Evolutionary conservation across 176 grass and related monocot species (phyloP), one percentile per base, ranked within the genome.

Genomic region (Aegilops speltoides): DNA sequence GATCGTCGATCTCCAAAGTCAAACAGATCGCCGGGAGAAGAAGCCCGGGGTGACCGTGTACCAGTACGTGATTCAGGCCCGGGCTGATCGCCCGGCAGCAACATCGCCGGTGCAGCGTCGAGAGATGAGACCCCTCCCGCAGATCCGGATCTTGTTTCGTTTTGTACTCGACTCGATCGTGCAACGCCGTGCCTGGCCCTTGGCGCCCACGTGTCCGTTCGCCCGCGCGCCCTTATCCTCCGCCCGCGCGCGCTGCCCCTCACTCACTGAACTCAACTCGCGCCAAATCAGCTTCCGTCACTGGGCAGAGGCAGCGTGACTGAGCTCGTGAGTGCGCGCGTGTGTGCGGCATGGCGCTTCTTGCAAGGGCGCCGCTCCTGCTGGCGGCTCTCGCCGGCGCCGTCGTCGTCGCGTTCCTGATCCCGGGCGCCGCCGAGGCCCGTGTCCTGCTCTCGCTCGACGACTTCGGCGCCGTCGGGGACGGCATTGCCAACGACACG

Each of bases 381-480:
- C 63, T 90, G n/a, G 64, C 60, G 8, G 75, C 64, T 10, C 33
- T 86, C 63, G 82, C 52, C 63, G 83, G 0, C 78, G 71, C 16
- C 24, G 19, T 46, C 34, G 70, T 10, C 8, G n/a, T n/a, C n/a
- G n/a, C n/a, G n/a, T 33, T 34, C 9, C 24, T 84, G 77, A 6
- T 91, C 22, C 38, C 41, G 9, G 2, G 17, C 17, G 46, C 34
- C 12, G 74, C 68, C 28, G 83, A 78, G 83, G 14, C 86, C 5
- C 86, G 83, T 52, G 70, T 66, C 29, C 72, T 91, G 32, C 68
- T 95, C 79, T 79, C 88, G 7, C 82, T 95, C 76, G 71, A 92
- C 82, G 88, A 92, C 40, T 95, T 92, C 72, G 93, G 93, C 68
- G 93, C 90, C 73, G 84, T 92, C 31, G 93, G 93, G 11, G 88